Percentiles rank a stretch among this genome's conserved stretches.
Evolutionary conservation across 768 basidiomycete genomes (phyloP).

Genomic region (Chalciporus sphaerocephalus): DNA sequence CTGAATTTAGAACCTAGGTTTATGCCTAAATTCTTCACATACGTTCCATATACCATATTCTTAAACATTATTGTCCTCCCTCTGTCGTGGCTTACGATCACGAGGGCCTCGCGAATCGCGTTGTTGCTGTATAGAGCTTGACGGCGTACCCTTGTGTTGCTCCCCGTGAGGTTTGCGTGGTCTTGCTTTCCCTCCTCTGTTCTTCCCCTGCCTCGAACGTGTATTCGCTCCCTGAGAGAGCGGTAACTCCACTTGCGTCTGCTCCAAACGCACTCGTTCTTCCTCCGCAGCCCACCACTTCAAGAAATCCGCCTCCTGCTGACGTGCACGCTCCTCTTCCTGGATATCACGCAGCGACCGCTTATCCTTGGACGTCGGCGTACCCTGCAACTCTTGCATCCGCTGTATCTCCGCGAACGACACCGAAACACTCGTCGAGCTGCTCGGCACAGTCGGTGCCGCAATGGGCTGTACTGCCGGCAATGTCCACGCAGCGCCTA

Average conservation of each 20-base stretch:
- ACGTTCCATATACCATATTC: slow-evolving; percentile 3
- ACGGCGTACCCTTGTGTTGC: neutral
- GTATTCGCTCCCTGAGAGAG: neutral
- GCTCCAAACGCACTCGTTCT: slow-evolving; percentile 47
- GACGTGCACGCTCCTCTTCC: slow-evolving; percentile 67
- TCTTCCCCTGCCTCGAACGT: slow-evolving; percentile 1
- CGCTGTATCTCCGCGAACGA: slow-evolving; percentile 85
- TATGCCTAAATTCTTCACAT: too few relatives aligned
- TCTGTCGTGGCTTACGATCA: too few relatives aligned
- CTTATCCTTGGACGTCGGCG: slow-evolving; percentile 42
- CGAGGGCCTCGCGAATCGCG: slow-evolving; percentile 1
- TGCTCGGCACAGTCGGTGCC: slow-evolving; percentile 25
- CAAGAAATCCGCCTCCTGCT: slow-evolving; percentile 75
- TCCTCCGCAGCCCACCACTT: slow-evolving; percentile 89
- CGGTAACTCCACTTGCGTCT: neutral
- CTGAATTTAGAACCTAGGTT: too few relatives aligned
- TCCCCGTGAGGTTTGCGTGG: slow-evolving; percentile 9
- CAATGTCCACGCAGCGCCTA: slow-evolving; percentile 58
- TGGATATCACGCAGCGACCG: slow-evolving; percentile 79
- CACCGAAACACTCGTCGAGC: slow-evolving; percentile 40
- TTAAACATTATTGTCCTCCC: neutral
- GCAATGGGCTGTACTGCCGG: slow-evolving; percentile 49
- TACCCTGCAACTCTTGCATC: slow-evolving; percentile 58
- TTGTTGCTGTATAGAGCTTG: neutral
- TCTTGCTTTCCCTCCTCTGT: slow-evolving; percentile 2